Conservation (phyloP, 2,329 filamentous ascomycete species). For the Paraphoma chrysanthemicola region DNA sequence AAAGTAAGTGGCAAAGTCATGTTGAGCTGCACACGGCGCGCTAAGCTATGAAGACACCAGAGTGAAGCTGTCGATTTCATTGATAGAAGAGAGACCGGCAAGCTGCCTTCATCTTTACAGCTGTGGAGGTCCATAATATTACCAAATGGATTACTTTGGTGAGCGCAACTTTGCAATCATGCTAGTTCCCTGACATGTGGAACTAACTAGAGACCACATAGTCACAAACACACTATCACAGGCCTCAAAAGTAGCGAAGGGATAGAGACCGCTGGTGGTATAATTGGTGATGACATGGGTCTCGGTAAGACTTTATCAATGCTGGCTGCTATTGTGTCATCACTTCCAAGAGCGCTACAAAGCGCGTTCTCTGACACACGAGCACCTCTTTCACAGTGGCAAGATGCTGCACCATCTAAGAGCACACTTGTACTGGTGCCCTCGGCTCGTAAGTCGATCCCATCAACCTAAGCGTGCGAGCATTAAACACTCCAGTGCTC, state of each 20-base stretch:
- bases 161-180: neutral
- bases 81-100: constrained; percentile 9
- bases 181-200: neutral
- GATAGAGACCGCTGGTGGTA: constrained; percentile 24
- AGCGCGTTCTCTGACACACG: constrained; percentile 3
- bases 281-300: constrained; percentile 34
- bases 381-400: neutral
- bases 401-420: constrained; percentile 2
- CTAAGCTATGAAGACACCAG: constrained; percentile 14
- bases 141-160: neutral
- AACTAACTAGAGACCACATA: constrained; percentile 4
- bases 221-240: constrained; percentile 71
- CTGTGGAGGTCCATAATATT: neutral
- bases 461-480: neutral
- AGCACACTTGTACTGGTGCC: constrained; percentile 25
- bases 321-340: constrained; percentile 16
- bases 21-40: constrained; percentile 3
- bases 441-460: constrained; percentile 10
- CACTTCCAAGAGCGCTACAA: constrained; percentile 10
- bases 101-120: constrained; percentile 5
- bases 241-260: constrained; percentile 48
- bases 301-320: constrained; percentile 26
- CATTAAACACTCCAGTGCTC: neutral
- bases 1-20: neutral
- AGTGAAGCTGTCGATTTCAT: constrained; percentile 20